phyloP scores from a whole-genome alignment of 495 filamentous ascomycete species.

The Talaromyces adpressus region DNA sequence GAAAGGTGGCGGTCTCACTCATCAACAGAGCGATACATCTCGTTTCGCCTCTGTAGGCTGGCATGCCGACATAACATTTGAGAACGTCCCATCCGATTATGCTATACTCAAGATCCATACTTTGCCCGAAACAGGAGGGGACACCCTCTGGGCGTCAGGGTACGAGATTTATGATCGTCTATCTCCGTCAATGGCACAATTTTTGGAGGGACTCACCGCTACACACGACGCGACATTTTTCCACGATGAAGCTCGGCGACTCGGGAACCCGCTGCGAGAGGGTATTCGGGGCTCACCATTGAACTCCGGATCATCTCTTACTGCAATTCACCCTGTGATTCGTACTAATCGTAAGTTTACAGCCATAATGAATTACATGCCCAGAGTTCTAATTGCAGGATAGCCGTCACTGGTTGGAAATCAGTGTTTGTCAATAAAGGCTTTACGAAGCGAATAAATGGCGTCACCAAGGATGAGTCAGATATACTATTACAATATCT shows the following conservation, averaged over 20 bases:
- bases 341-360: constrained; percentile 60
- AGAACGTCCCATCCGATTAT: constrained; percentile 64
- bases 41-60: constrained; percentile 40
- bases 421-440: constrained; percentile 58
- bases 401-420: constrained; percentile 71
- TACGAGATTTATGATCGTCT: constrained; percentile 77
- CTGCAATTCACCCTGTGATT: constrained; percentile 62
- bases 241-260: constrained; percentile 24
- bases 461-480: constrained; percentile 29
- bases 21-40: constrained; percentile 26
- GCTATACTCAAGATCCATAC: constrained; percentile 53
- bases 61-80: constrained; percentile 71
- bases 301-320: constrained; percentile 57
- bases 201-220: constrained; percentile 62
- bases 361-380: too few relatives aligned
- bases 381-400: too few relatives aligned
- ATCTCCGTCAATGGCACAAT: constrained; percentile 53
- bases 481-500: constrained; percentile 27
- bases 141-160: constrained; percentile 66
- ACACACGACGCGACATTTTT: constrained; percentile 54
- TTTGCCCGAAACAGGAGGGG: constrained; percentile 63
- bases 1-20: constrained; percentile 27
- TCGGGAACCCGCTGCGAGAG: constrained; percentile 20
- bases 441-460: constrained; percentile 60
- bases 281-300: constrained; percentile 43